Base-by-base conservation (phyloP, 495 filamentous ascomycete species). In the Tuber melanosporum region DNA sequence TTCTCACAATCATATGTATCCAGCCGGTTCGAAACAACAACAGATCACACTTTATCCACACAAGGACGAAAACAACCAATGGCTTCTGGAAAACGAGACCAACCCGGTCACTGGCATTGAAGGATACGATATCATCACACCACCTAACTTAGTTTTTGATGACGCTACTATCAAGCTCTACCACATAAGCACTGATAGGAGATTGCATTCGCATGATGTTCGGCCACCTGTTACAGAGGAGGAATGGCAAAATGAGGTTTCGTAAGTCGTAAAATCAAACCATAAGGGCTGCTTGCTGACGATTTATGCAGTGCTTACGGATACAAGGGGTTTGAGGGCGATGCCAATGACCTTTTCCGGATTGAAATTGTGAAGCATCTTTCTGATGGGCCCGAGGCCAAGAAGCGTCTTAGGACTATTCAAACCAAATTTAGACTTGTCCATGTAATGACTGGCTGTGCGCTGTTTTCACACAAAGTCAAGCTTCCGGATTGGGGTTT, bases 191-290 rank as follows among this genome's bases (percentile, higher is more conserved):
- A 98, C 94, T 52, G 89, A 93, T 83, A 91, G 96, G 75, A 91
- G 95, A 76, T 89, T 99, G 80, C 95, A 99, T 85, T 98, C 96
- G 14, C 95, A 99, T 84, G 94, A 98, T 84, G 92, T 95, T 73
- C 93, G 95, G n/a, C 91, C 95, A n/a, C 95, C 95, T 19, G 91
- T 99, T 77, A 97, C 93, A 36, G 95, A 99, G 83, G 95, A 93
- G 4, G 95, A 99, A 9, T 99, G 95, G 95, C 95, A 99, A 83
- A 97, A 95, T 80, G 95, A 99, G 85, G 93, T 98, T 20, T 98
- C 95, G 32, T 66, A 66, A 66, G 57, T 66, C 12, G 14, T 36
- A 66, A 36, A 36, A 41, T 19, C 19, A 17, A 62, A 10, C 26
- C n/a, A 36, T 1, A 74, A 19, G n/a, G 12, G n/a, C 49, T 62